A percentile compares a stretch with the other conserved stretches of the same genome.
These are phyloP conservation scores for Trametes sp. DNA, from an alignment of 1,284 basidiomycete species.

Conservation along the genomic window DNA sequence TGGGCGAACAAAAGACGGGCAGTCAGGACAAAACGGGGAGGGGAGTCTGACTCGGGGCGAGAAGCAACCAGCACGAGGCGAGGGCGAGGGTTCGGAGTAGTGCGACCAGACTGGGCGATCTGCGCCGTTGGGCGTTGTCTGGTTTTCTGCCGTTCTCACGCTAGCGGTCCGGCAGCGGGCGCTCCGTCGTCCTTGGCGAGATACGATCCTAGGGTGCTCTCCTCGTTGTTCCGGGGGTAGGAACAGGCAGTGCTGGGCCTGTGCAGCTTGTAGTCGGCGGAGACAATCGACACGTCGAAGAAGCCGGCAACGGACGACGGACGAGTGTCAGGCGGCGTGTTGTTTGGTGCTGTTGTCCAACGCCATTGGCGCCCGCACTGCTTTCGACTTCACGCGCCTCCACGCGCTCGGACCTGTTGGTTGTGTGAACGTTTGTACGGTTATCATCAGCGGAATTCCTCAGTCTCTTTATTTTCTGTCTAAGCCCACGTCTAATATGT, in stretches of 20 bases:
- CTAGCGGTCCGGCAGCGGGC: slow-evolving; percentile 31
- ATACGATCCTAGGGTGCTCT: no score
- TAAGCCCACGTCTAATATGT: no score
- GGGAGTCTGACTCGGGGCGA: slow-evolving; percentile 9
- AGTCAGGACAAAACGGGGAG: slow-evolving; percentile 7
- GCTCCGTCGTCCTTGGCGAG: slow-evolving; percentile 28
- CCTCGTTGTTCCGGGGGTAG: background rate
- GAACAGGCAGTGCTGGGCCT: background rate
- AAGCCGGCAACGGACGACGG: background rate
- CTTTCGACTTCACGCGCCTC: no score
- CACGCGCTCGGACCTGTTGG: no score
- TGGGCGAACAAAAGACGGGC: slow-evolving; percentile 10
- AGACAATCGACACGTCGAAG: background rate
- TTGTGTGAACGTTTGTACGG: no score
- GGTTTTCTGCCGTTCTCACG: background rate
- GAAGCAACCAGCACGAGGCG: slow-evolving; percentile 5
- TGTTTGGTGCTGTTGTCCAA: no score
- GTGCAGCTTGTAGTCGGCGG: background rate
- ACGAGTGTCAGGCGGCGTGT: no score
- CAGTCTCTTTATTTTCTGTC: no score
- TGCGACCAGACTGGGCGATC: background rate
- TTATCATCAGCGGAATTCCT: no score
- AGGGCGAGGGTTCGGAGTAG: background rate
- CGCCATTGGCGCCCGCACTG: no score
- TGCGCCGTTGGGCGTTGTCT: background rate